Base-by-base conservation (phyloP, 345 rosid genomes). In the Ceriops decandra region DNA sequence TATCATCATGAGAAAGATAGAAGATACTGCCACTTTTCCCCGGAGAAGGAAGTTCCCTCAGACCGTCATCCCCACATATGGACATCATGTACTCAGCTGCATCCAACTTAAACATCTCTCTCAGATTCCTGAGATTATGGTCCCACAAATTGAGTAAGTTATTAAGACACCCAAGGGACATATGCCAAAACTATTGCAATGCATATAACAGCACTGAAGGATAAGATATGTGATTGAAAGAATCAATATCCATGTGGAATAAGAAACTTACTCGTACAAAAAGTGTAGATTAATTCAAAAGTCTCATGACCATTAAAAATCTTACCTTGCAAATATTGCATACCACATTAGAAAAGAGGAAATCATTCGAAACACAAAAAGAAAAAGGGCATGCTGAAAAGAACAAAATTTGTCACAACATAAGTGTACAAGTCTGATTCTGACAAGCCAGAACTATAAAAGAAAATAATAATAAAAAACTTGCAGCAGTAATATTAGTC, bases 51-150 rank as follows among this genome's bases (percentile, higher is more conserved):
- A 87, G 70, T 79, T 88, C 96, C 68, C 83, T 87, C 19, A 93
- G 84, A 75, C 96, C 97, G 78, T 93, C 91, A 76, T 88, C 93
- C 54, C 97, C 97, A 78, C 98, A 93, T 30, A 93, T 91, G 79
- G 98, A 93, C 98, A 93, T 93, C 98, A 93, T 91, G 82, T 86
- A 93, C 77, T 93, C 98, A 5, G 98, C 98, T 62, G 97, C 91
- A 87, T 93, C 96, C 79, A 93, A 80, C 84, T 87, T 88, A 85
- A 93, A 93, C 97, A 93, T 82, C 83, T 93, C 93, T 82, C 98
- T 87, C 75, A 93, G 74, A 80, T 91, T 91, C 93, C 98, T 93
- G 82, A 72, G 76, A 69, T 56, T 30, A 66, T 26, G 65, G 53
- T 63, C 15, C 58, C 57, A 54, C 17, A 60, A 1, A n/a, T 52